Percentiles rank a stretch among this genome's conserved stretches.
Conservation (phyloP, 331 rosid species). For the Telfairia occidentalis region DNA sequence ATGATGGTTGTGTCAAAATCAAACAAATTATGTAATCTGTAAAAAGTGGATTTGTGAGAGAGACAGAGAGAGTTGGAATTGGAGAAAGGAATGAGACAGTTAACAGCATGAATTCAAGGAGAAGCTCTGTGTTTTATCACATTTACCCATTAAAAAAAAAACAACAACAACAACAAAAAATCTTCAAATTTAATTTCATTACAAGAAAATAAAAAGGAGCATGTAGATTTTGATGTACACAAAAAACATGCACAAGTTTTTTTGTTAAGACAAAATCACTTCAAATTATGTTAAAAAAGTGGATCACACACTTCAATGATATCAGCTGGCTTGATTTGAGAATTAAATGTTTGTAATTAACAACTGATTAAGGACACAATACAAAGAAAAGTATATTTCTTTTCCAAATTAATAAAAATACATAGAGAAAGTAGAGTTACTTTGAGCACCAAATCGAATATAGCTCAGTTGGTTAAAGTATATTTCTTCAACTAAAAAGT, state of each 20-base stretch:
- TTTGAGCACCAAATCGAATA: too few species aligned
- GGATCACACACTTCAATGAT: too few species aligned
- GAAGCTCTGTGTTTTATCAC: constrained; percentile 34
- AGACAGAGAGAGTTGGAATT: constrained; percentile 22
- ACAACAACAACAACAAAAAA: not conserved
- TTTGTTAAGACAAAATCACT: too few species aligned
- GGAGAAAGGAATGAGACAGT: constrained; percentile 42
- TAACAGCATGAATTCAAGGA: constrained; percentile 48
- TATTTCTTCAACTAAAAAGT: too few species aligned
- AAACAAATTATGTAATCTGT: constrained; percentile 58
- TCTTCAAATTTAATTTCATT: not conserved
- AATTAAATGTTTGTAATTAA: too few species aligned
- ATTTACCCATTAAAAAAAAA: constrained; percentile 17
- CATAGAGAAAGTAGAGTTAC: too few species aligned
- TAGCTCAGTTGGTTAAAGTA: too few species aligned
- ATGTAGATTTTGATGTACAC: not conserved
- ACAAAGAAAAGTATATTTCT: too few species aligned
- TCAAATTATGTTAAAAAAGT: too few species aligned
- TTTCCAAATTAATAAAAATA: too few species aligned
- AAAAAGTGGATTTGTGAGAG: constrained; percentile 33
- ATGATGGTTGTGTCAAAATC: constrained; percentile 87
- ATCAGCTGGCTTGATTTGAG: too few species aligned
- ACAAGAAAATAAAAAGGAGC: not conserved
- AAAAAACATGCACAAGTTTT: not conserved
- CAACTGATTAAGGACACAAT: too few species aligned